Evolutionary conservation across 352 stramenopile species (phyloP), one percentile per base, ranked within the genome.

Genomic region (Phytophthora cajani): DNA sequence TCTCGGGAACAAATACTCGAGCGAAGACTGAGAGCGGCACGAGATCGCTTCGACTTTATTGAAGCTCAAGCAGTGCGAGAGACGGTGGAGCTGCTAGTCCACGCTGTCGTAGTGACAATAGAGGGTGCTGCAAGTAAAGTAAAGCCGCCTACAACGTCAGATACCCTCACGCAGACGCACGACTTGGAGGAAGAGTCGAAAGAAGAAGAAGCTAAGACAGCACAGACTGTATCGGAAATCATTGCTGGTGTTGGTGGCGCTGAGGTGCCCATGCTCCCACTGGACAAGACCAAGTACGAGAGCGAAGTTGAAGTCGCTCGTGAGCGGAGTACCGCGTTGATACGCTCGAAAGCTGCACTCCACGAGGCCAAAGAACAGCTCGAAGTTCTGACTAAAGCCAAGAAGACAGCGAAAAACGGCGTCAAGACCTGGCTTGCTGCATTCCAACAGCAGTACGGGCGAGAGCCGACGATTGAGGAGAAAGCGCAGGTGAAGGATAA

Each of bases 401-500:
- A 93, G 62, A 86, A 77, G 25, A 66, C 63, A 6, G 78, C 82
- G 7, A 95, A 95, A 67, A 63, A 50, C 1, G 52, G 61, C 7
- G 90, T 95, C 57, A 95, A 92, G 69, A 52, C 67, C 6, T 95
- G 85, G 87, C 72, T 95, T 17, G 56, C 69, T 8, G 74, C 74
- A 3, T 95, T 95, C 38, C 75, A 90, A 59, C 49, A 53, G 11
- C 64, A 74, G 38, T 66, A 90, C 54, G 67, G 72, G 0, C 76
- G 83, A 0, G 85, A 93, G 0, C 87, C 85, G 6, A 81, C 75
- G 23, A 87, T 93, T n/a, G 79, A 91, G n/a, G 87, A 95, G 46
- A 93, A 95, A 54, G 77, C 85, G 8, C 75, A 86, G 40, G 87
- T 93, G 32, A 93, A 93, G 50, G 83, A 91, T 21, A 65, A 91